Percentiles rank a stretch among this genome's conserved stretches.
These are phyloP conservation scores for Tricholoma bakamatsutake DNA, from an alignment of 768 basidiomycete species.

Conservation along the genomic window DNA sequence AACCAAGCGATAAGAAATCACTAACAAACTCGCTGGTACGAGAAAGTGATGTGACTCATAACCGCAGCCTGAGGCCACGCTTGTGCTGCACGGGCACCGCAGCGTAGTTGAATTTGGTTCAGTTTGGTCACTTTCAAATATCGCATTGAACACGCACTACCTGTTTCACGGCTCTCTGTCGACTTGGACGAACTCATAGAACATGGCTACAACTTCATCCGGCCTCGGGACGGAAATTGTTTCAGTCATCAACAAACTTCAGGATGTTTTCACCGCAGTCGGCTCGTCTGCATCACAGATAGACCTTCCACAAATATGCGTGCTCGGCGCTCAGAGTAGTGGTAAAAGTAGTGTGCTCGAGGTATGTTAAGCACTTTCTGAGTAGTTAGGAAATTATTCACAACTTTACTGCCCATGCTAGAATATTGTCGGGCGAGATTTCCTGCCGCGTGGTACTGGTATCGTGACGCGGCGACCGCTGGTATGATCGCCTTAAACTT, in stretches of 20 bases:
- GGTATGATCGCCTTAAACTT: conserved; percentile 38
- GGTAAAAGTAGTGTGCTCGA: conserved; percentile 92
- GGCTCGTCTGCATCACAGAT: conserved; percentile 73
- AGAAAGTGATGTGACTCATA: too few species aligned
- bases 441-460: conserved; percentile 96
- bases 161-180: conserved; percentile 1
- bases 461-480: conserved; percentile 97
- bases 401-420: conserved; percentile 23
- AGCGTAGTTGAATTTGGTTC: conserved; percentile 9
- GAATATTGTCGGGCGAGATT: conserved; percentile 98
- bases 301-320: conserved; percentile 90
- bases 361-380: conserved; percentile 35
- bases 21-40: too few species aligned
- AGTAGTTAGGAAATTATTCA: conserved; percentile 2
- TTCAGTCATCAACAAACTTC: conserved; percentile 77
- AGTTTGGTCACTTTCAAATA: conserved; percentile 16
- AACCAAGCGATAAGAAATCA: too few species aligned
- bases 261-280: conserved; percentile 85
- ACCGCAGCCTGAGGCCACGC: too few species aligned
- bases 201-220: conserved; percentile 49
- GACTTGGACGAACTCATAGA: conserved; percentile 14
- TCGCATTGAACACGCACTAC: conserved; percentile 8
- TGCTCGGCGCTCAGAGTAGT: conserved; percentile 87
- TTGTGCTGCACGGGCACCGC: neutral
- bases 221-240: conserved; percentile 83